Evolutionary conservation across 2,329 filamentous ascomycete genomes (phyloP).

Genomic region (Triangularia verruculosa): DNA sequence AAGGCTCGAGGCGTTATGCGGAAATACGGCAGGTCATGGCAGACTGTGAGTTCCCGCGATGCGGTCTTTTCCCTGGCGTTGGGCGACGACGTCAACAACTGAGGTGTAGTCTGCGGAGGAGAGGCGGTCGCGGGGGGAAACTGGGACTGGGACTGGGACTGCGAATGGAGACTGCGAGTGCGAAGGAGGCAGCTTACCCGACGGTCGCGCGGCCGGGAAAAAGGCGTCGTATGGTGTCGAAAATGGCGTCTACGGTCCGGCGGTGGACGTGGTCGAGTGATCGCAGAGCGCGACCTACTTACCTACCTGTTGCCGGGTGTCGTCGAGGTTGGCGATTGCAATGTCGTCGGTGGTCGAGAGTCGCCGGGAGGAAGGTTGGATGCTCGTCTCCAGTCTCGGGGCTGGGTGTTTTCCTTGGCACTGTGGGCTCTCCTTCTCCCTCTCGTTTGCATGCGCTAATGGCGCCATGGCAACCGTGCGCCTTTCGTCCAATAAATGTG

Average conservation of each 20-base stretch:
- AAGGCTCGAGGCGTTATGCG: slow-evolving; percentile 5
- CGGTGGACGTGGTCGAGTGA: neutral
- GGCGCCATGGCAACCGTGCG: slow-evolving; percentile 30
- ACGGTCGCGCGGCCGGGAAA: neutral
- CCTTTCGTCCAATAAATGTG: slow-evolving; percentile 6
- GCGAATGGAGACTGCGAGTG: neutral
- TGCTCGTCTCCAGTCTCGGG: slow-evolving; percentile 15
- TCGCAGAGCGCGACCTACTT: neutral
- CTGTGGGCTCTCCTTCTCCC: slow-evolving; percentile 20
- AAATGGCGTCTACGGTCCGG: neutral
- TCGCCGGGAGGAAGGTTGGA: slow-evolving; percentile 14
- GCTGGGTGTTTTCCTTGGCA: slow-evolving; percentile 30
- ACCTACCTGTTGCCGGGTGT: slow-evolving; percentile 16
- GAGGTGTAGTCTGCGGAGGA: neutral
- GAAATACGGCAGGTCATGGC: slow-evolving; percentile 3
- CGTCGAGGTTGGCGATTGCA: slow-evolving; percentile 20
- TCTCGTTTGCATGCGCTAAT: slow-evolving; percentile 26
- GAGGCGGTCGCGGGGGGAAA: neutral
- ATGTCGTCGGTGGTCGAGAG: slow-evolving; percentile 13
- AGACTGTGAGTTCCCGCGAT: neutral
- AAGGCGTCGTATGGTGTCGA: neutral
- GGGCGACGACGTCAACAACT: neutral
- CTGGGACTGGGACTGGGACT: neutral
- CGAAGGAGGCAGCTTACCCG: neutral
- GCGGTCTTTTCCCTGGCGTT: neutral